Conservation (phyloP, 1,284 basidiomycete genomes). For the Melampsora americana region DNA sequence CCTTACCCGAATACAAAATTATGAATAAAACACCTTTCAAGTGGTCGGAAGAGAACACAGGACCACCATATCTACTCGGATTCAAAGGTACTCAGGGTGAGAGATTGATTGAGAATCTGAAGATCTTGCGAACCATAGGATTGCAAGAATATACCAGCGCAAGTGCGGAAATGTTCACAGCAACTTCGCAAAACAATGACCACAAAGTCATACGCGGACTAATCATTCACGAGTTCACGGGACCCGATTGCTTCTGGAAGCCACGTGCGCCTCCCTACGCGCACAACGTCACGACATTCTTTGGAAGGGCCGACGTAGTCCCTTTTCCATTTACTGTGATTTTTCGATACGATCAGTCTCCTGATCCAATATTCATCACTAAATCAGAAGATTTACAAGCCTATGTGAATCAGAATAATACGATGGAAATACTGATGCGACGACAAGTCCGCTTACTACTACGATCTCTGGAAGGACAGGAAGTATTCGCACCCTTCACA, state of each 20-base stretch:
- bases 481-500: constrained; percentile 66
- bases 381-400: constrained; percentile 61
- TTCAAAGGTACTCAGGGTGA: constrained; percentile 70
- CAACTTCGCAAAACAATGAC: constrained; percentile 65
- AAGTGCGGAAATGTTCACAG: not conserved
- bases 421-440: constrained; percentile 59
- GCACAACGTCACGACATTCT: constrained; percentile 59
- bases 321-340: constrained; percentile 73
- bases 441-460: constrained; percentile 67
- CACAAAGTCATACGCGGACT: constrained; percentile 61
- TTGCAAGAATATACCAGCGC: constrained; percentile 44
- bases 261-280: constrained; percentile 53
- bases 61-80: constrained; percentile 66
- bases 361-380: constrained; percentile 60
- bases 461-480: constrained; percentile 66
- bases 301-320: constrained; percentile 72
- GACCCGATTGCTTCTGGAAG: constrained; percentile 50
- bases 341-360: constrained; percentile 67
- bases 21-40: constrained; percentile 3
- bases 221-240: constrained; percentile 49
- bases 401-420: constrained; percentile 67
- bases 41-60: constrained; percentile 25
- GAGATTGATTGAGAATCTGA: constrained; percentile 73
- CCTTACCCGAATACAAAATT: constrained; percentile 48
- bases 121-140: constrained; percentile 58